A percentile compares a stretch with the other conserved stretches of the same genome.
These are phyloP conservation scores for Globisporangium middletonii DNA, from an alignment of 352 stramenopile species.

Conservation along the genomic window DNA sequence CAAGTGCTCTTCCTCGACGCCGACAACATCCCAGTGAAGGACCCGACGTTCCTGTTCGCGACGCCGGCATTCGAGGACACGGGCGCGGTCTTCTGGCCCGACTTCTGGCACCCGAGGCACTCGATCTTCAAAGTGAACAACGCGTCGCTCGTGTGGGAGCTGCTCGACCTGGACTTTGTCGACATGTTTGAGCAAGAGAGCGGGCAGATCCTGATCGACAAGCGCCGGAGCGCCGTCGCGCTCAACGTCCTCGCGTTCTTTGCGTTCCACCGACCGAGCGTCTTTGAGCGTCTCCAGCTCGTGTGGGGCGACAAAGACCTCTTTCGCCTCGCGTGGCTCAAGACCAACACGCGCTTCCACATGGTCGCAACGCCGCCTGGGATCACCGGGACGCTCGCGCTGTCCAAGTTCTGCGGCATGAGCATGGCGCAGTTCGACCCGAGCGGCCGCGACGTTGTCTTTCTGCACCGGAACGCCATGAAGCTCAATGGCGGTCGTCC, in stretches of 20 bases:
- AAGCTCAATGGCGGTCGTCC: constrained; percentile 24
- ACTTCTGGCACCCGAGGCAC: constrained; percentile 54
- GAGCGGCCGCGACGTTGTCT: constrained; percentile 22
- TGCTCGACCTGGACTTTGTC: constrained; percentile 35
- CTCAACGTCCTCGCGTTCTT: constrained; percentile 32
- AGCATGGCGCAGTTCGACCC: constrained; percentile 39
- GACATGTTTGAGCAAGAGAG: constrained; percentile 75
- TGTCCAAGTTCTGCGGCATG: constrained; percentile 46
- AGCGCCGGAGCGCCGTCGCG: constrained; percentile 22
- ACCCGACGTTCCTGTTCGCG: constrained; percentile 49
- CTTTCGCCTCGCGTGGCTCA: constrained; percentile 52
- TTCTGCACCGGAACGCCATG: constrained; percentile 47
- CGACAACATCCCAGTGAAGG: constrained; percentile 41
- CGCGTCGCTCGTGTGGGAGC: constrained; percentile 39
- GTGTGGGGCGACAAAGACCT: constrained; percentile 51
- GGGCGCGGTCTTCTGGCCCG: constrained; percentile 53
- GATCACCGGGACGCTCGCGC: constrained; percentile 25
- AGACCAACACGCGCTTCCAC: constrained; percentile 36
- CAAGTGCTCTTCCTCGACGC: constrained; percentile 45
- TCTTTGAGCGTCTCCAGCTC: constrained; percentile 32
- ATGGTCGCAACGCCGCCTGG: constrained; percentile 40
- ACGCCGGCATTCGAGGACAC: constrained; percentile 22
- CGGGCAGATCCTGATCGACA: constrained; percentile 48
- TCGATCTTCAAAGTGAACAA: constrained; percentile 60
- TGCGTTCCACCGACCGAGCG: constrained; percentile 31